phyloP scores from a whole-genome alignment of 768 basidiomycete species.

The Pleurotus platypus region DNA sequence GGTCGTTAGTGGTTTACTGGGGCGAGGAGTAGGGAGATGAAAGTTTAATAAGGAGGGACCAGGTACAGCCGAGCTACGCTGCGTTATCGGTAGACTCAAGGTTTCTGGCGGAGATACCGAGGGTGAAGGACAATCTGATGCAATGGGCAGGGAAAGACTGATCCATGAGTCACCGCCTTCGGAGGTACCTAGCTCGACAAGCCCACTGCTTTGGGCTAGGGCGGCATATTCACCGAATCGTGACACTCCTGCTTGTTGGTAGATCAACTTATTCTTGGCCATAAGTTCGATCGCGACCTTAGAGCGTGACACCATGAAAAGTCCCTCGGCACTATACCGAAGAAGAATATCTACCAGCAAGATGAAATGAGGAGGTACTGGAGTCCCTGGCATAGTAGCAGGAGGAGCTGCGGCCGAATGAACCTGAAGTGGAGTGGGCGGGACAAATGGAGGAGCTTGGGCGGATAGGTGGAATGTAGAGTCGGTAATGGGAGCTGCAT shows the following conservation, averaged over 20 bases:
- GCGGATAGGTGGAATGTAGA: too few relatives aligned
- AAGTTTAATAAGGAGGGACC: too few relatives aligned
- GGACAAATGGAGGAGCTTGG: too few relatives aligned
- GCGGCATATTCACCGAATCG: slow-evolving; percentile 11
- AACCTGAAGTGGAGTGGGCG: too few relatives aligned
- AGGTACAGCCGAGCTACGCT: too few relatives aligned
- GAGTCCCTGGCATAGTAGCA: too few relatives aligned
- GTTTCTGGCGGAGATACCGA: slow-evolving; percentile 44
- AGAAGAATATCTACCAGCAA: neutral
- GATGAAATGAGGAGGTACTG: neutral
- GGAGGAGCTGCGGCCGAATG: too few relatives aligned
- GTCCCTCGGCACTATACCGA: neutral
- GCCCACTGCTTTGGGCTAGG: slow-evolving; percentile 9
- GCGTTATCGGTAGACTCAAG: too few relatives aligned
- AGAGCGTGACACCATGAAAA: slow-evolving; percentile 5
- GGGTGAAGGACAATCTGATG: slow-evolving; percentile 32
- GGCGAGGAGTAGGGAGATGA: too few relatives aligned
- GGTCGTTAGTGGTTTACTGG: too few relatives aligned
- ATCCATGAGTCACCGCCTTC: slow-evolving; percentile 12
- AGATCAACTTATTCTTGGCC: neutral
- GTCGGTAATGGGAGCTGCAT: too few relatives aligned
- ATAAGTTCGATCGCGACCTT: slow-evolving; percentile 6
- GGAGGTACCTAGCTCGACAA: slow-evolving; percentile 9
- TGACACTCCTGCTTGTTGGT: slow-evolving; percentile 9
- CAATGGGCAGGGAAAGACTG: neutral